Base-by-base conservation (phyloP, 1,139 yeast genomes). In the Saccharomyces pastorianus region DNA sequence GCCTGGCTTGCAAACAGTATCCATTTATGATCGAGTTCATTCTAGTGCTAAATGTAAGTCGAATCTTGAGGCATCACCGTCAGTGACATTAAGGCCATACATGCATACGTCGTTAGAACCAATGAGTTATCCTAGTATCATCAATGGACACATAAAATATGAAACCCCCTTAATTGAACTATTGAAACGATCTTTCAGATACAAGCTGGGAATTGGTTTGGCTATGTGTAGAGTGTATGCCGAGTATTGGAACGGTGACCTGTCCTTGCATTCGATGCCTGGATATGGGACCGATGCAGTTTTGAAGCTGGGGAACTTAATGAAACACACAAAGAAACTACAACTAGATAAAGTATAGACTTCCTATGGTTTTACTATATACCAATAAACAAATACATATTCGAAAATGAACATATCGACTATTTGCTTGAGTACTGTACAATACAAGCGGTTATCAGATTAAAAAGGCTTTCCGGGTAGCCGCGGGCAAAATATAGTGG, bases 181-280 rank as follows among this genome's bases (percentile, higher is more conserved):
- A 61, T 81, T 87, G 48, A 76, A 84, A 17, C 77, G 96, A 60
- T 88, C 95, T 0, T 84, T 87, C 32, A 79, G 85, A 56, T 79
- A 80, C 61, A 85, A 86, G 56, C 73, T 91, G 26, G 97, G 97
- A 0, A 79, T 91, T 61, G 96, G 97, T 0, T 75, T 91, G 56
- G 97, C 98, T 0, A 82, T 91, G 84, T 85, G 96, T 64, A 83
- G 87, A 60, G 88, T 91, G 0, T 91, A 91, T 66, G 91, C 96
- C 0, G 97, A 91, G 63, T 91, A 91, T 70, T 91, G 98, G 98
- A 93, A 90, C 63, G 97, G 98, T 5, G 85, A 84, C 52, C 71
- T 91, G 52, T 85, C 82, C 61, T 80, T 91, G 78, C 86, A 85
- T 63, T 85, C 95, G 0, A 73, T 91, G 50, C 93, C 88, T 59